Percentiles rank a stretch among this genome's conserved stretches.
These are phyloP conservation scores for Flaveria linearis DNA, from an alignment of 129 eudicot species.

Conservation along the genomic window DNA sequence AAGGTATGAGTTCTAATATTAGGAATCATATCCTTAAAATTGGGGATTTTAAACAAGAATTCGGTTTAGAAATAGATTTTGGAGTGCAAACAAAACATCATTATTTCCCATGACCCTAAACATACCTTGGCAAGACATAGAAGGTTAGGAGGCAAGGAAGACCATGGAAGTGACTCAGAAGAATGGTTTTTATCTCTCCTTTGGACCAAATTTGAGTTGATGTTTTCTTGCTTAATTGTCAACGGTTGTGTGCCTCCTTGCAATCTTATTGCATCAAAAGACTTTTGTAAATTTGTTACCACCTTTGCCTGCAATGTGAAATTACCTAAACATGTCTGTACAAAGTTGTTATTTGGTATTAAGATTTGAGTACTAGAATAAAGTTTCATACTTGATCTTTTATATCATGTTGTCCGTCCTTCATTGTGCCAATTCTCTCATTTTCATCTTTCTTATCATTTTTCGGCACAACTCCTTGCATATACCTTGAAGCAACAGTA, in stretches of 20 bases:
- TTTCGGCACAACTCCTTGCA: slow-evolving; percentile 63
- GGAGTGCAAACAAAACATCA: not conserved
- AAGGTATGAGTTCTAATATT: not conserved
- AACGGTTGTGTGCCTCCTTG: slow-evolving; percentile 32
- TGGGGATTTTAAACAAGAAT: too few species aligned
- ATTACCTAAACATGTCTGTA: not conserved
- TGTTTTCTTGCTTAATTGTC: slow-evolving; percentile 59
- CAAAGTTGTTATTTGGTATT: slow-evolving; percentile 4
- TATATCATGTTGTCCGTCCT: slow-evolving; percentile 48
- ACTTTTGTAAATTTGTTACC: slow-evolving; percentile 37
- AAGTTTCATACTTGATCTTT: slow-evolving; percentile 63
- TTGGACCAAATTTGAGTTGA: slow-evolving; percentile 43
- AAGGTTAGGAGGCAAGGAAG: slow-evolving; percentile 63
- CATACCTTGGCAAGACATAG: slow-evolving; percentile 79
- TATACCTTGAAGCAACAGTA: slow-evolving; percentile 83
- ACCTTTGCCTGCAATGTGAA: slow-evolving; percentile 42
- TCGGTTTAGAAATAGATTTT: too few species aligned
- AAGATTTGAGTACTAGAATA: not conserved
- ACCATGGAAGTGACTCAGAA: slow-evolving; percentile 59
- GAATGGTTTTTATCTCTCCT: slow-evolving; percentile 51
- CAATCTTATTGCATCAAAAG: slow-evolving; percentile 38
- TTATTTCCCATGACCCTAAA: not conserved
- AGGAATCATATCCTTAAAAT: not conserved
- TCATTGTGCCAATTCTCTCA: slow-evolving; percentile 41
- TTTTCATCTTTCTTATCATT: slow-evolving; percentile 41